A percentile compares a stretch with the other conserved stretches of the same genome.
phyloP scores from a whole-genome alignment of 1,139 yeast genomes.

The Zygoascus sp. region DNA sequence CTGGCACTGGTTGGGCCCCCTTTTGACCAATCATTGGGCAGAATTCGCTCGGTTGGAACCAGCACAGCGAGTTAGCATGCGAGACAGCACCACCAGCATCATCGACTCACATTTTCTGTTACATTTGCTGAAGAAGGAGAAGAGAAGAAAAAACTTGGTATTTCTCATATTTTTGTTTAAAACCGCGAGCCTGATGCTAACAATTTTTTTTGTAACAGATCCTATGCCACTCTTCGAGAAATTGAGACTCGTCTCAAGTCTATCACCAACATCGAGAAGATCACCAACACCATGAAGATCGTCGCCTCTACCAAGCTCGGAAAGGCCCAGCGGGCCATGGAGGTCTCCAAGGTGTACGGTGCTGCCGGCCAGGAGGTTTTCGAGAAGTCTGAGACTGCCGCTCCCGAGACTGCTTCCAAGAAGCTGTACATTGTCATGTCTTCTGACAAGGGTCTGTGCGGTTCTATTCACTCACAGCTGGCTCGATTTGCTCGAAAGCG shows the following conservation, averaged over 20 bases:
- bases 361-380: slow-evolving; percentile 75
- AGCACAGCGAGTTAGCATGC: not conserved
- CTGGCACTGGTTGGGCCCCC: not conserved
- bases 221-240: slow-evolving; percentile 97
- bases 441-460: slow-evolving; percentile 98
- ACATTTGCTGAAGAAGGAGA: no score
- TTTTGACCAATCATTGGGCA: slow-evolving; percentile 4
- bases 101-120: no score
- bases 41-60: not conserved
- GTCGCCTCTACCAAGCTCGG: slow-evolving; percentile 96
- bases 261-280: slow-evolving; percentile 96
- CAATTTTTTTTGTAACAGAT: slow-evolving; percentile 57
- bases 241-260: slow-evolving; percentile 97
- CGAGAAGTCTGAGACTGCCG: slow-evolving; percentile 70
- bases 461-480: slow-evolving; percentile 92
- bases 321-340: slow-evolving; percentile 96
- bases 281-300: slow-evolving; percentile 98
- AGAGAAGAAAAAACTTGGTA: no score
- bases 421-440: slow-evolving; percentile 81
- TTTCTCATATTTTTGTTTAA: no score
- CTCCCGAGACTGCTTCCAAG: slow-evolving; percentile 42
- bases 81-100: not conserved
- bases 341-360: slow-evolving; percentile 80
- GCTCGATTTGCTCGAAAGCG: slow-evolving; percentile 81
- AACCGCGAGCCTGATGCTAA: no score